Conservation (phyloP, 306 rosid species). For the Trifolium dubium region DNA sequence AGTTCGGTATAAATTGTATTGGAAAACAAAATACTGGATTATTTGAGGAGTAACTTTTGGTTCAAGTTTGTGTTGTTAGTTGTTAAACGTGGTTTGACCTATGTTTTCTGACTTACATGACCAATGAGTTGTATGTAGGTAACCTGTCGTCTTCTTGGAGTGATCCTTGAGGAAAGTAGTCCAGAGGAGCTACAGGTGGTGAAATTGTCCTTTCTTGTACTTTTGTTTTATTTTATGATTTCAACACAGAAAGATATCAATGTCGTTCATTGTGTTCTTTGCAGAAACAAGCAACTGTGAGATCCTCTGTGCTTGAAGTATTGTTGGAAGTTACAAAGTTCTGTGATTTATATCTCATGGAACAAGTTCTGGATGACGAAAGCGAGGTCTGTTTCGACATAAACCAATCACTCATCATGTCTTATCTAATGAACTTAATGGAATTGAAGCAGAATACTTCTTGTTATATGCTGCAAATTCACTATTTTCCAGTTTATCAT, state of each 20-base stretch:
- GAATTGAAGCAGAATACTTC: constrained; percentile 25
- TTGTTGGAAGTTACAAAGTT: constrained; percentile 82
- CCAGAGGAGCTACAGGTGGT: constrained; percentile 95
- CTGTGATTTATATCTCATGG: constrained; percentile 97
- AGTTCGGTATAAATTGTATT: constrained; percentile 5
- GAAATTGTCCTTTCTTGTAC: constrained; percentile 36
- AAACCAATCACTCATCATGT: background rate
- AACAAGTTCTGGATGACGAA: constrained; percentile 87
- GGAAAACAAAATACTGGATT: constrained; percentile 12
- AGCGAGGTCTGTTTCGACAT: constrained; percentile 69
- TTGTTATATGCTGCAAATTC: constrained; percentile 25
- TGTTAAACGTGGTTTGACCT: constrained; percentile 8
- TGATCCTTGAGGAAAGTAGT: constrained; percentile 79
- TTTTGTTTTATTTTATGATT: constrained; percentile 35
- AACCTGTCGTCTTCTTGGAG: constrained; percentile 89
- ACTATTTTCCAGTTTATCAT: background rate
- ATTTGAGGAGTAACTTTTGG: constrained; percentile 8
- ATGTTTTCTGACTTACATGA: constrained; percentile 6
- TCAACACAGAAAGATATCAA: constrained; percentile 32
- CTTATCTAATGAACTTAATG: constrained; percentile 24
- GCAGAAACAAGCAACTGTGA: constrained; percentile 86
- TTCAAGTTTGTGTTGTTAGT: constrained; percentile 29
- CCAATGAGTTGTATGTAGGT: constrained; percentile 55
- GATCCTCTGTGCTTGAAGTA: constrained; percentile 80
- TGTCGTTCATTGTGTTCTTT: constrained; percentile 43